Evolutionary conservation across 2,329 filamentous ascomycete genomes (phyloP).

Genomic region (Aureobasidium lini): DNA sequence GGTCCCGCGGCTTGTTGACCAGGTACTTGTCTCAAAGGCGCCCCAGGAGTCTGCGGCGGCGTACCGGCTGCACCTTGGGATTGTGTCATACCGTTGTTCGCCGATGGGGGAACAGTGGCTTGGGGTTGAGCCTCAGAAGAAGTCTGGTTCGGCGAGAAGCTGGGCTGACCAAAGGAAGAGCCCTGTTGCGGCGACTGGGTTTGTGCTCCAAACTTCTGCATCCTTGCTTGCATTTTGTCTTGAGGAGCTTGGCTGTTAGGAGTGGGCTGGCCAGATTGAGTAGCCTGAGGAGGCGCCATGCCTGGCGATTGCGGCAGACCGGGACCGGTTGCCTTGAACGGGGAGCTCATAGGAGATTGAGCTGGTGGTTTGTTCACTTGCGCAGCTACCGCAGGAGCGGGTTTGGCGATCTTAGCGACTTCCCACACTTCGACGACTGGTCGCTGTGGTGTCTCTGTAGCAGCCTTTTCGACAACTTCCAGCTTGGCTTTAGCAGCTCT

Average conservation of each 20-base stretch:
- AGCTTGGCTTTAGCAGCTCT: constrained; percentile 66
- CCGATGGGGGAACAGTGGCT: constrained; percentile 14
- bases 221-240: constrained; percentile 20
- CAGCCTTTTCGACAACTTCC: constrained; percentile 70
- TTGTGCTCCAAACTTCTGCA: constrained; percentile 21
- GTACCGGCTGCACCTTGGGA: neutral
- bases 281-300: neutral
- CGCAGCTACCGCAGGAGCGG: constrained; percentile 19
- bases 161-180: constrained; percentile 19
- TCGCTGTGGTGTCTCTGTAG: constrained; percentile 74
- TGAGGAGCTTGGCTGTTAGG: constrained; percentile 15
- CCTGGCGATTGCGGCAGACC: constrained; percentile 8
- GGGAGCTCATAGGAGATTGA: constrained; percentile 11
- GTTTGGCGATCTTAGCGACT: constrained; percentile 57
- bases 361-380: constrained; percentile 17
- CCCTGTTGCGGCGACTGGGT: neutral
- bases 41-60: neutral
- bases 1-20: constrained; percentile 17
- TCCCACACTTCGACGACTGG: constrained; percentile 84
- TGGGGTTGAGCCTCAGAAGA: constrained; percentile 14
- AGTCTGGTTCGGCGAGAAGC: constrained; percentile 10
- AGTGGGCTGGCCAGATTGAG: neutral
- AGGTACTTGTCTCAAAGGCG: constrained; percentile 14
- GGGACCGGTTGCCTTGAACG: constrained; percentile 18
- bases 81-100: neutral